Percentiles rank a stretch among this genome's conserved stretches.
Evolutionary conservation across 148 eudicot genomes (phyloP).

Genomic region (Camellia japonica): DNA sequence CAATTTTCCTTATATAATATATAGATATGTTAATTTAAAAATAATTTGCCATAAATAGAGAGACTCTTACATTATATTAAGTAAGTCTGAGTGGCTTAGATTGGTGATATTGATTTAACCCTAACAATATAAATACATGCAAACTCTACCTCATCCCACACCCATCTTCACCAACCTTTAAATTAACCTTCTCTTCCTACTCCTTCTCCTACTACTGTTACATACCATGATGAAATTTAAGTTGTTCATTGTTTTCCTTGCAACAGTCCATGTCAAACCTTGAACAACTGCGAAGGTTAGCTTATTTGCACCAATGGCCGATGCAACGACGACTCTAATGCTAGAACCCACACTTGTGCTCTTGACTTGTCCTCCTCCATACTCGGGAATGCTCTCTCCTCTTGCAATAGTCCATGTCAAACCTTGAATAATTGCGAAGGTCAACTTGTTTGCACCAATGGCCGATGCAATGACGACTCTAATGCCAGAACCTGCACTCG

Average conservation of each 20-base stretch:
- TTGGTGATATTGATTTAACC: no score
- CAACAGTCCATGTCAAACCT: slow-evolving; percentile 18
- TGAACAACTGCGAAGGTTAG: slow-evolving; percentile 20
- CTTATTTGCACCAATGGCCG: slow-evolving; percentile 20
- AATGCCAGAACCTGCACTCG: slow-evolving; percentile 11
- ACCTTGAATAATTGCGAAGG: slow-evolving; percentile 13
- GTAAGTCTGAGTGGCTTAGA: no score
- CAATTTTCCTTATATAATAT: no score
- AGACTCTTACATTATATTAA: no score
- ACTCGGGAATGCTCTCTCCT: slow-evolving; percentile 7
- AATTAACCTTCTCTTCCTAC: no score
- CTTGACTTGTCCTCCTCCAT: no score
- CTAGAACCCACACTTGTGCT: slow-evolving; percentile 14
- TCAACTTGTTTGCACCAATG: slow-evolving; percentile 15
- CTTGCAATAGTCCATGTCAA: slow-evolving; percentile 20
- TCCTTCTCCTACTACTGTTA: background rate
- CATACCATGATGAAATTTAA: background rate
- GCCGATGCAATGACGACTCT: slow-evolving; percentile 21
- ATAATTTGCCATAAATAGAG: no score
- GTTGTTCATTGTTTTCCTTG: background rate
- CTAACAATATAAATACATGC: background rate
- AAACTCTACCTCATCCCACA: background rate
- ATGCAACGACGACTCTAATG: slow-evolving; percentile 27
- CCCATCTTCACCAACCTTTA: background rate
- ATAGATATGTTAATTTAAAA: no score